Conservation (phyloP, 257 asterid species). For the Primulina huaijiensis region DNA sequence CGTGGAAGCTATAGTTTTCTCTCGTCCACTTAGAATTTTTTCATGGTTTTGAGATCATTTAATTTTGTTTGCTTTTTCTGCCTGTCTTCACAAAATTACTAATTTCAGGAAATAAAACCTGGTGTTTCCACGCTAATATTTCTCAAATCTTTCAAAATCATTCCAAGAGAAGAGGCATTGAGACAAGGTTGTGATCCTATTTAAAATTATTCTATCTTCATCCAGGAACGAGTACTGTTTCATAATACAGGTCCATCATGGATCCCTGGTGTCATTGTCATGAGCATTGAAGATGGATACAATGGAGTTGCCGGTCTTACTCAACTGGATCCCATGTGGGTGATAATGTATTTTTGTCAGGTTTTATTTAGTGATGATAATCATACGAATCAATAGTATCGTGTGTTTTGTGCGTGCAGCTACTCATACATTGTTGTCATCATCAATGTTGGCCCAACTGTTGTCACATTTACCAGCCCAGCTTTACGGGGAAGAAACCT, state of each 20-base stretch:
- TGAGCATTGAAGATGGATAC: constrained; percentile 91
- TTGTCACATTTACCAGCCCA: constrained; percentile 46
- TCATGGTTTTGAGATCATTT: background rate
- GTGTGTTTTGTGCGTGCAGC: constrained; percentile 41
- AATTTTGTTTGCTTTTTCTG: background rate
- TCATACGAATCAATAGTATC: constrained; percentile 17
- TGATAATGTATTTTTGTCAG: constrained; percentile 15
- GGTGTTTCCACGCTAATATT: too few species aligned
- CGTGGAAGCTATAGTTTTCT: too few species aligned
- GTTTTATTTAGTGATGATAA: constrained; percentile 17
- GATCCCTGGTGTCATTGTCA: constrained; percentile 71
- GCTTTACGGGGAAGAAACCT: constrained; percentile 54
- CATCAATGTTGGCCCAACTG: constrained; percentile 60
- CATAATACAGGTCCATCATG: constrained; percentile 81
- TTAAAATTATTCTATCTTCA: constrained; percentile 19
- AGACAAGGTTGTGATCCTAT: background rate
- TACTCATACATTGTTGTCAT: constrained; percentile 61
- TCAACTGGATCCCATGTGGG: constrained; percentile 74
- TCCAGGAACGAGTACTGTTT: constrained; percentile 77
- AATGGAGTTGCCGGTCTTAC: constrained; percentile 63
- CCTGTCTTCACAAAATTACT: background rate
- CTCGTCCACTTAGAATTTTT: too few species aligned
- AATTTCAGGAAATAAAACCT: background rate
- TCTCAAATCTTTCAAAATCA: background rate
- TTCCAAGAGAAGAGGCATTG: background rate